Evolutionary conservation across 1,284 basidiomycete genomes (phyloP), one percentile per base, ranked within the genome.

Genomic region (Quambalaria eucalypti): DNA sequence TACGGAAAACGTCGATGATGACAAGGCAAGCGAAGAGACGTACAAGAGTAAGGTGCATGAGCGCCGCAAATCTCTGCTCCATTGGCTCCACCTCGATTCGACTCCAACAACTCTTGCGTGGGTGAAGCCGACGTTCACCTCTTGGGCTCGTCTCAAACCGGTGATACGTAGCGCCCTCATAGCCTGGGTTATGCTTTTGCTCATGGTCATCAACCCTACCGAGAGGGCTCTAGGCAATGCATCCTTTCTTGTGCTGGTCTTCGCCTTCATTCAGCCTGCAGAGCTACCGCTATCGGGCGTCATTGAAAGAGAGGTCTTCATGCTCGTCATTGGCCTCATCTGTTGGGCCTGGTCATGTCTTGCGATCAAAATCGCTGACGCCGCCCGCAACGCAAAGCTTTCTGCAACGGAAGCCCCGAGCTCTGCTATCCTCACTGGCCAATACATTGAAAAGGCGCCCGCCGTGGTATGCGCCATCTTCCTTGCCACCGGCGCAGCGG

Each of bases 281-380:
- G 78, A 73, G 39, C 84, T 85, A 49, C 85, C 86, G 0, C 84
- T 87, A 57, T 78, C 85, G 10, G 79, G 81, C 2, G 82, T 86
- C 2, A 68, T 87, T 21, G 86, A 88, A 66, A 82, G 85, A 5
- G 86, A 88, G 64, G 57, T 82, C 14, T 77, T 82, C n/a, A 82
- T 85, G 28, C 63, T 86, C 2, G 48, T 80, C 0, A 82, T 84
- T 31, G 80, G 80, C 0, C 65, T 77, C 7, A 28, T 77, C 7
- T 78, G 80, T 23, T 88, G 85, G 85, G 85, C 82, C 19, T 88
- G 85, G 84, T 77, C 78, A 21, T 84, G 81, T 67, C 76, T 88
- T 4, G 87, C 82, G 4, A 82, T 86, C 19, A 81, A 81, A 64
- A 77, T 87, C 10, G 82, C 86, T 0, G 77, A 82, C 65, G 69